phyloP scores from a whole-genome alignment of 2,329 filamentous ascomycete genomes.

The Thermothelomyces thermophilus region DNA sequence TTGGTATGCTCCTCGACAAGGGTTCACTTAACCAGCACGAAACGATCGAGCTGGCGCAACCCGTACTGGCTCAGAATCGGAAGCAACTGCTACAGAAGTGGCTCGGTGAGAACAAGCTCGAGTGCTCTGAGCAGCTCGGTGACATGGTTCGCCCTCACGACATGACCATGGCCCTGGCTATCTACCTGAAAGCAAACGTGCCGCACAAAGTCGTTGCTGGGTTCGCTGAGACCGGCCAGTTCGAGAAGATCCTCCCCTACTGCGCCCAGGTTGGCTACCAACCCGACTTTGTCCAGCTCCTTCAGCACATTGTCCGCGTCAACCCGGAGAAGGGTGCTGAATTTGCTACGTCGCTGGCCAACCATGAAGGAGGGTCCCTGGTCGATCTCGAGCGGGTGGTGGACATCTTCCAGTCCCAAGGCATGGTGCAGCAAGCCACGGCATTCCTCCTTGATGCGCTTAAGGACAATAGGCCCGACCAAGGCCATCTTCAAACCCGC shows the following conservation, averaged over 20 bases:
- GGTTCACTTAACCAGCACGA: constrained; percentile 87
- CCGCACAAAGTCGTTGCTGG: constrained; percentile 92
- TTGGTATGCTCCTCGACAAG: constrained; percentile 95
- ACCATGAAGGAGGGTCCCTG: constrained; percentile 77
- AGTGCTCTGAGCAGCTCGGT: constrained; percentile 92
- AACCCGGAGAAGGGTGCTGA: constrained; percentile 93
- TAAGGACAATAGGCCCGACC: constrained; percentile 90
- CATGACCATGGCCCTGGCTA: constrained; percentile 74
- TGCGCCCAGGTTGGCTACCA: constrained; percentile 77
- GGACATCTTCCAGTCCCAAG: constrained; percentile 96
- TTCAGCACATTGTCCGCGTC: constrained; percentile 86
- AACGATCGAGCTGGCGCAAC: constrained; percentile 86
- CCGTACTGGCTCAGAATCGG: constrained; percentile 85
- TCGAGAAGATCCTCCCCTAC: constrained; percentile 94
- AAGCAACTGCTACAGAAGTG: constrained; percentile 98
- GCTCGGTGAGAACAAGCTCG: constrained; percentile 92
- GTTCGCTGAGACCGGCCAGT: constrained; percentile 91
- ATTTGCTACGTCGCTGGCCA: constrained; percentile 87
- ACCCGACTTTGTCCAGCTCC: constrained; percentile 87
- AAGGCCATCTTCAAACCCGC: constrained; percentile 87
- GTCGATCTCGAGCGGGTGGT: constrained; percentile 92
- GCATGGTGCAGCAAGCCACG: constrained; percentile 95
- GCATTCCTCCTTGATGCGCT: constrained; percentile 96
- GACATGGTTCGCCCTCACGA: constrained; percentile 90
- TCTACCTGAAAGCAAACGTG: constrained; percentile 87